These are phyloP conservation scores for Pittosporum tobira DNA, from an alignment of 129 eudicot species.

Conservation along the genomic window DNA sequence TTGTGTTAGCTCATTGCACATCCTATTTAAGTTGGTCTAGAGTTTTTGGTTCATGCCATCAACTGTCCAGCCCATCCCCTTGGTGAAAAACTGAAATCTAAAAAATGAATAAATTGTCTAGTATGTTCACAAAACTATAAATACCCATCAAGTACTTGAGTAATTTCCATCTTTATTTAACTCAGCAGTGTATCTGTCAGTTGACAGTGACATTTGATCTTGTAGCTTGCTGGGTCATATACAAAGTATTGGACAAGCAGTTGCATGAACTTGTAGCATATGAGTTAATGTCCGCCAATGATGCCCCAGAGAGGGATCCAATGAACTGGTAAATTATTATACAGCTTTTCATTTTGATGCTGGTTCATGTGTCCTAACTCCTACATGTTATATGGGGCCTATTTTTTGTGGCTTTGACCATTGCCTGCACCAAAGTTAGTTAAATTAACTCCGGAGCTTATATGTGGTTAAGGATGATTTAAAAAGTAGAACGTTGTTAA, in stretches of 20 bases:
- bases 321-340: constrained; percentile 67
- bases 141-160: too few species aligned
- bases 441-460: too few species aligned
- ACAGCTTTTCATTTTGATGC: background rate
- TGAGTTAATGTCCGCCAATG: constrained; percentile 96
- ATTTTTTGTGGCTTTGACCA: background rate
- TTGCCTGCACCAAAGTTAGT: background rate
- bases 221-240: constrained; percentile 87
- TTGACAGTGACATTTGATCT: constrained; percentile 12
- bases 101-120: too few species aligned
- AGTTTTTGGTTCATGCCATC: too few species aligned
- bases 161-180: background rate
- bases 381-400: background rate
- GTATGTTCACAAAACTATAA: too few species aligned
- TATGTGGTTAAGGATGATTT: too few species aligned
- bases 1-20: too few species aligned
- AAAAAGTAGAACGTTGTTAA: too few species aligned
- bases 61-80: too few species aligned
- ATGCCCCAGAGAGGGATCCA: constrained; percentile 96
- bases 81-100: too few species aligned
- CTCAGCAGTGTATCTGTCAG: background rate
- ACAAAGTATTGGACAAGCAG: constrained; percentile 39
- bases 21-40: too few species aligned
- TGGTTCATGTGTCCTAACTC: background rate
- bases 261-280: constrained; percentile 60